Base-by-base conservation (phyloP, 495 filamentous ascomycete genomes). In the Aspergillus campestris region DNA sequence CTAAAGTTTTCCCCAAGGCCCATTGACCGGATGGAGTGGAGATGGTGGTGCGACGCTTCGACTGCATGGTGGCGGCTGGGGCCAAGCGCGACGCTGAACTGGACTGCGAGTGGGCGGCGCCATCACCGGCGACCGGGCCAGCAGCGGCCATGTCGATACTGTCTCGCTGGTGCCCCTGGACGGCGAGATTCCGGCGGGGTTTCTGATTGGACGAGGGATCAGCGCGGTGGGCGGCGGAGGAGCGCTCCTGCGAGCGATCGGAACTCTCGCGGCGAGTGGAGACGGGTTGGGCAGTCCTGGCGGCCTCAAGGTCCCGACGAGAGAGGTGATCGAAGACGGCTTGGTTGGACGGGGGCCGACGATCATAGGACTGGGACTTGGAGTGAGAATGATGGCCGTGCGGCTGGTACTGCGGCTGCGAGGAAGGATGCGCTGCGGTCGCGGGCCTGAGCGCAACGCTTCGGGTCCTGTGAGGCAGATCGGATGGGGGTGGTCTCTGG, bases 1-100 rank as follows among this genome's bases (percentile, higher is more conserved):
- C 92, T 48, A 99, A 92, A 3, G 92, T 99, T 72, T 99, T 97
- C 14, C 91, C 92, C 38, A 99, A 74, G 24, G 86, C 76, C 86
- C 90, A 99, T 67, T 87, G 80, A 34, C 90, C 90, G 2, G 87
- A 87, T 27, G 79, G 79, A 5, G 89, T 87, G 30, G 81, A 82
- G 55, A 94, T 87, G 34, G 86, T 87, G 31, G 87, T 92, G 48
- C 89, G 79, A 51, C 88, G 80, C 48, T 82, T 79, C 29, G 76
- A 62, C 56, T 76, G 66, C 55, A 72, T 65, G 54, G 73, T 55
- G 55, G 65, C 55, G 18, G 50, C 39, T 10, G 64, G 49, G 45
- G 65, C 52, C 36, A 49, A 38, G 34, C 57, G 58, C 36, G 57
- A 44, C 55, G 36, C 64, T 57, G 63, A 64, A 59, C 60, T 58